Evolutionary conservation across 164 flowering plant genomes (phyloP).

Genomic region (Vitis amurensis): DNA sequence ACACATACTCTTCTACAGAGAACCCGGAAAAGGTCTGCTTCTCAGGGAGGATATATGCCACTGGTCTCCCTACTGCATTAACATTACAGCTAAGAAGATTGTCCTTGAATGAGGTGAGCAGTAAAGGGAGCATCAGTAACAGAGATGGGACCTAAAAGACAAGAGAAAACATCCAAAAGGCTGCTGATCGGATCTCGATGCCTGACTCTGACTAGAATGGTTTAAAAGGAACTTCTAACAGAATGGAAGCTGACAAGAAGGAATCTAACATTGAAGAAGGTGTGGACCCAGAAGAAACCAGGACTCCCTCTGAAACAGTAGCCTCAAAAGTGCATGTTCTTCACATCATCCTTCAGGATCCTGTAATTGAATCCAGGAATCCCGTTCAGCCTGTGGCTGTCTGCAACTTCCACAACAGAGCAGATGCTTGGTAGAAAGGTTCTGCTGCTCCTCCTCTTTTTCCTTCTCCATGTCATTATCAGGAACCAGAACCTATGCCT

Average conservation of each 20-base stretch:
- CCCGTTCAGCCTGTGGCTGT: slow-evolving; percentile 17
- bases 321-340: slow-evolving; percentile 11
- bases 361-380: slow-evolving; percentile 32
- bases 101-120: background rate
- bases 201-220: background rate
- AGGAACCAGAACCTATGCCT: slow-evolving; percentile 25
- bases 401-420: slow-evolving; percentile 33
- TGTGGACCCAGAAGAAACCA: background rate
- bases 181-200: background rate
- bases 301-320: background rate
- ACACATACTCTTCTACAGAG: too few species aligned
- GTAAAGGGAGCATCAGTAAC: background rate
- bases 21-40: too few species aligned
- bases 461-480: slow-evolving; percentile 25
- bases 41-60: too few species aligned
- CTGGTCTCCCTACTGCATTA: too few species aligned
- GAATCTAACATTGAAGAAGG: background rate
- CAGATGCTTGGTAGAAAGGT: slow-evolving; percentile 28
- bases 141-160: background rate
- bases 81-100: too few species aligned
- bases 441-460: slow-evolving; percentile 25
- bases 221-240: background rate
- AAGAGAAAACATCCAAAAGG: background rate
- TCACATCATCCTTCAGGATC: slow-evolving; percentile 26
- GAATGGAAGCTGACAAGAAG: background rate